These are phyloP conservation scores for Claviceps lovelessii DNA, from an alignment of 2,329 filamentous ascomycete genomes.

Conservation along the genomic window DNA sequence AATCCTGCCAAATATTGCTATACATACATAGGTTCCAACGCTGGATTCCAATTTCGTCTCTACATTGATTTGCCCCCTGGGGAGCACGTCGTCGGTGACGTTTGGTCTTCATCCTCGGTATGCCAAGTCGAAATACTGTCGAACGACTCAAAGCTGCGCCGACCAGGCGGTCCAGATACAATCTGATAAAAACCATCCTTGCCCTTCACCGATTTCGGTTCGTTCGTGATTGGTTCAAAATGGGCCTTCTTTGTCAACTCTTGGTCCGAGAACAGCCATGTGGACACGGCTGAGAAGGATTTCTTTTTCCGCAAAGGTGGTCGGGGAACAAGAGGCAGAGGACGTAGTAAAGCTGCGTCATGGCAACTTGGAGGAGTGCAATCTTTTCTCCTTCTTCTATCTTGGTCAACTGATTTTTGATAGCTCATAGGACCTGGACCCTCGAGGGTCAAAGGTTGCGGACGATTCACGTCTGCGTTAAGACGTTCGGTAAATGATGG, in stretches of 20 bases:
- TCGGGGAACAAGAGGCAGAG: conserved; percentile 43
- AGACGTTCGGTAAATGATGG: conserved; percentile 44
- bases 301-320: conserved; percentile 52
- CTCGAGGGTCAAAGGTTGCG: conserved; percentile 21
- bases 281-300: conserved; percentile 47
- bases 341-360: conserved; percentile 32
- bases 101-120: conserved; percentile 30
- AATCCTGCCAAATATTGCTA: conserved; percentile 17
- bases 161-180: conserved; percentile 22
- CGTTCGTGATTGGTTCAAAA: conserved; percentile 40
- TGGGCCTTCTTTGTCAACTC: conserved; percentile 25
- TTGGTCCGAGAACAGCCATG: conserved; percentile 38
- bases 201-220: conserved; percentile 35
- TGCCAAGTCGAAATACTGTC: conserved; percentile 38
- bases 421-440: conserved; percentile 16
- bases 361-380: conserved; percentile 9
- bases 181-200: conserved; percentile 46
- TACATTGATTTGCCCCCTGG: conserved; percentile 29
- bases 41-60: conserved; percentile 24
- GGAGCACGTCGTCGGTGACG: conserved; percentile 34
- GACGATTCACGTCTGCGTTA: conserved; percentile 29
- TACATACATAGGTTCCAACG: conserved; percentile 17
- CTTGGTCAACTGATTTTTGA: conserved; percentile 8
- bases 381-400: not conserved
- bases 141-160: conserved; percentile 29